Evolutionary conservation across 768 basidiomycete genomes (phyloP), one percentile per base, ranked within the genome.

Genomic region (Leccinum pellstonianum): DNA sequence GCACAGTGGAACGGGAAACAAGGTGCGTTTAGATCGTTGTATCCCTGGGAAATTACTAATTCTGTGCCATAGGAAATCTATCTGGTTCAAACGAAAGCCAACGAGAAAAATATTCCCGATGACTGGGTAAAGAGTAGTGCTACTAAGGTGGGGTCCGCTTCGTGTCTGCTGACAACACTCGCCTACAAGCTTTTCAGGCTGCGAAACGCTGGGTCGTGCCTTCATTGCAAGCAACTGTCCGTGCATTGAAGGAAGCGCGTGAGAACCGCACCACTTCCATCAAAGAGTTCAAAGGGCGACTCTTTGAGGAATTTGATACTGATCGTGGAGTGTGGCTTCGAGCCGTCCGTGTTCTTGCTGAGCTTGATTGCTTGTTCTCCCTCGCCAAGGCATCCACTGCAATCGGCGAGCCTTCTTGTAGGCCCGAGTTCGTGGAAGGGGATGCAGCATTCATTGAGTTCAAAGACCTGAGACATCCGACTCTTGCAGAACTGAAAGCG

Each of bases 281-380:
- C 75, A 94, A 90, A 71, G 81, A 84, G 10, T 99, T 98, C 79
- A 91, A 88, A 70, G 82, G 79, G 68, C 83, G 87, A 41, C 77
- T 95, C 17, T 96, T 81, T 66, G 82, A 79, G 29, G 91, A 93
- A 73, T 95, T 95, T 66, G 91, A 93, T 70, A 74, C 81, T 4
- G 91, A 95, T 68, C 86, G 91, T 48, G 79, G 83, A 14, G 75
- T 88, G 15, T 96, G 93, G 92, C 75, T 95, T 68, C 84, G 87
- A n/a, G 85, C 88, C 11, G 81, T 95, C 62, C 85, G 92, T 38
- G 86, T 93, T 15, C 82, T 96, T 53, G 90, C 97, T 7, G 95
- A 99, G 76, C 80, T 99, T n/a, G 97, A 99, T 73, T 99, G 97
- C 73, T 77, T 99, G 21, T 86, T 96, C 72, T 93, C 92, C 64